Evolutionary conservation across 2,329 filamentous ascomycete species (phyloP), one percentile per base, ranked within the genome.

Genomic region (Aspergillus sergii): DNA sequence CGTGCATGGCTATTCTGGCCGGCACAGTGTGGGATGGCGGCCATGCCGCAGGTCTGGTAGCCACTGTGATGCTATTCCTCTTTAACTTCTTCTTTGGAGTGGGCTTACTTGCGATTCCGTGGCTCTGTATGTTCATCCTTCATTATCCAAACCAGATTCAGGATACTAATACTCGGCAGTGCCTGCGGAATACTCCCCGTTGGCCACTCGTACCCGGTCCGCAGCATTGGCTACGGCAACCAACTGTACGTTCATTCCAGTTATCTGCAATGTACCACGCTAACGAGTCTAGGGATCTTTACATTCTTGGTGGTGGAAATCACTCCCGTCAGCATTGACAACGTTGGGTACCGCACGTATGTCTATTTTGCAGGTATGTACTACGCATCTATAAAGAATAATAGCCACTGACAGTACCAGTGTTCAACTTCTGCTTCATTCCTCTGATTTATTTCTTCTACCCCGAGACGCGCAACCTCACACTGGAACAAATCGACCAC

Each of bases 71-170:
- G 79, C 83, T 86, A 72, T 85, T 86, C 71, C 66, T 85, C 8
- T 85, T 84, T 73, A 85, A 85, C 67, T 78, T 85, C 50, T 84
- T 83, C 75, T 85, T 86, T 64, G 83, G 78, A 19, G 80, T 84
- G 34, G 82, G 82, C 8, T 67, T 78, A 46, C 71, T 83, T 45
- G 83, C 81, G 4, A 78, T 82, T 16, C 80, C 80, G 14, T 83
- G 81, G 75, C 67, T 75, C 19, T 65, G 71, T 73, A 71, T 43
- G 70, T 69, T 32, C 30, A 23, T 26, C 46, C 21, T 12, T 21
- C 21, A 54, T 12, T 11, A 69, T 70, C 1, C 72, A 71, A 73
- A 66, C 80, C 6, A 45, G 55, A 10, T 57, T 55, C 19, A 46
- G 12, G 5, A 26, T n/a, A 45, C 58, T 64, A 53, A 68, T 30